A percentile compares a stretch with the other conserved stretches of the same genome.
Conservation (phyloP, 179 eudicot genomes). For the Gypsophila paniculata region DNA sequence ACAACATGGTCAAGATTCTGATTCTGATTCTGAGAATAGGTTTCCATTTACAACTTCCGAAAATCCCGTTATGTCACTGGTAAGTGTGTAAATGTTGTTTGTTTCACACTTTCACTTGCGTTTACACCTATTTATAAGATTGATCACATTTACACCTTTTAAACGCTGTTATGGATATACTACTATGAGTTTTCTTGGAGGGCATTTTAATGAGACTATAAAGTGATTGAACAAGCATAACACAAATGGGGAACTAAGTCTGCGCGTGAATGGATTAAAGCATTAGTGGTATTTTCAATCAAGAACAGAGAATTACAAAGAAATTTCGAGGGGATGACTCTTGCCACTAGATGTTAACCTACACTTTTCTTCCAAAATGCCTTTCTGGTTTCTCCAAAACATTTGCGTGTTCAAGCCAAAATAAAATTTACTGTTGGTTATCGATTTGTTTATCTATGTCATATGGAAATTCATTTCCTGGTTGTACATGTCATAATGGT, state of each 20-base stretch:
- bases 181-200: background rate
- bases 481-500: background rate
- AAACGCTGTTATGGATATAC: background rate
- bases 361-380: background rate
- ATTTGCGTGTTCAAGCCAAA: background rate
- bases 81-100: constrained; percentile 33
- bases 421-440: background rate
- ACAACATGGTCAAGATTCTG: constrained; percentile 34
- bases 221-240: background rate
- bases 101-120: constrained; percentile 1
- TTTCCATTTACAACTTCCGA: constrained; percentile 76
- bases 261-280: background rate
- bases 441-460: background rate
- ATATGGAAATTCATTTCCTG: too few species aligned
- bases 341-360: background rate
- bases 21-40: constrained; percentile 38
- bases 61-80: constrained; percentile 91
- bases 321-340: background rate
- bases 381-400: background rate
- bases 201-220: background rate
- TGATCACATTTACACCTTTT: background rate
- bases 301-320: background rate
- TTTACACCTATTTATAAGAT: background rate
- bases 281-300: background rate
- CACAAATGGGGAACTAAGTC: background rate